Percentiles rank a stretch among this genome's conserved stretches.
phyloP scores from a whole-genome alignment of 2,329 filamentous ascomycete genomes.

The Epichloe sylvatica region DNA sequence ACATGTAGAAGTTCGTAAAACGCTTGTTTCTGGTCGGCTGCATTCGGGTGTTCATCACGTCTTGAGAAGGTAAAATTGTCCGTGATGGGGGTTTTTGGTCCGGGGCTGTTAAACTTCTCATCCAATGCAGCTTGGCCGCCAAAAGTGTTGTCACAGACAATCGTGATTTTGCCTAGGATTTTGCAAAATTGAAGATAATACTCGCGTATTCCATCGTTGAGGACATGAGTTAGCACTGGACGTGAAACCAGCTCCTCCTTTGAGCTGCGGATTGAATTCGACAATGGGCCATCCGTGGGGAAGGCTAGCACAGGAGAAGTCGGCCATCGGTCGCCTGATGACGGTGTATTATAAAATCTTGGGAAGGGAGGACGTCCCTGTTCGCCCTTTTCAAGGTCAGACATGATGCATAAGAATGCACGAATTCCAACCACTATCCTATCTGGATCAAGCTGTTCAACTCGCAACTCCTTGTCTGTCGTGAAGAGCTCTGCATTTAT shows the following conservation, averaged over 20 bases:
- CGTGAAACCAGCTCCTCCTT: constrained; percentile 53
- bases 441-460: constrained; percentile 90
- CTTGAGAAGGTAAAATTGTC: constrained; percentile 86
- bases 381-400: constrained; percentile 77
- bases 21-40: constrained; percentile 73
- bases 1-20: constrained; percentile 95
- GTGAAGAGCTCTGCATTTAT: constrained; percentile 86
- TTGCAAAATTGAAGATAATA: constrained; percentile 89
- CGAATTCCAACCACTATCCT: constrained; percentile 95
- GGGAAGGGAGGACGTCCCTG: constrained; percentile 72
- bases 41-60: constrained; percentile 60
- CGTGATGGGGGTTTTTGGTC: constrained; percentile 86
- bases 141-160: constrained; percentile 93
- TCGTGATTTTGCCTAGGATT: constrained; percentile 87
- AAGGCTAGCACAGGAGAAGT: constrained; percentile 37
- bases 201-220: constrained; percentile 66
- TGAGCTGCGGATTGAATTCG: constrained; percentile 13
- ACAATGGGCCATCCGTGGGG: constrained; percentile 14
- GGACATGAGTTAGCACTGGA: constrained; percentile 44
- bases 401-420: constrained; percentile 84
- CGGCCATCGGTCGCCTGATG: constrained; percentile 29
- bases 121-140: constrained; percentile 90
- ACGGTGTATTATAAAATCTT: constrained; percentile 38
- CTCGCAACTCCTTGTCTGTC: constrained; percentile 60
- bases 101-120: constrained; percentile 79